These are phyloP conservation scores for Epichloe aotearoae DNA, from an alignment of 2,329 filamentous ascomycete species.

Conservation along the genomic window DNA sequence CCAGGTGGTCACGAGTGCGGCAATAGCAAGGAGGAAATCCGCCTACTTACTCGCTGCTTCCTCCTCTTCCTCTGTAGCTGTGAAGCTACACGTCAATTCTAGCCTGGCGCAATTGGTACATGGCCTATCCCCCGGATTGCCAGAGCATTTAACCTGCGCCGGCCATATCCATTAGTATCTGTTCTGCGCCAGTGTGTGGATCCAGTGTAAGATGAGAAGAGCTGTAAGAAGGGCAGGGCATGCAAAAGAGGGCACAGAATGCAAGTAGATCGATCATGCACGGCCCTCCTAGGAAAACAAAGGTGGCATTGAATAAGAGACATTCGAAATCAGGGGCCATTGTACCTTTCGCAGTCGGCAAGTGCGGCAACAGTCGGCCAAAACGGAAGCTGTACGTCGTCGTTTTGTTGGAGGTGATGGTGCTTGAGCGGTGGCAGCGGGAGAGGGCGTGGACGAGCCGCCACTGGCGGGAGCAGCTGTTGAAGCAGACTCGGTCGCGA, in stretches of 20 bases:
- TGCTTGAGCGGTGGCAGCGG: slow-evolving; percentile 7
- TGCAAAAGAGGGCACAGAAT: too few species aligned
- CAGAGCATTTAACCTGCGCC: slow-evolving; percentile 28
- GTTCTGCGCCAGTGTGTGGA: neutral
- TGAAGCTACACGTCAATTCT: slow-evolving; percentile 24
- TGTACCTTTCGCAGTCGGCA: slow-evolving; percentile 25
- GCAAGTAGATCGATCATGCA: too few species aligned
- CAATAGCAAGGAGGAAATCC: neutral
- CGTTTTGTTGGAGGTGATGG: slow-evolving; percentile 17
- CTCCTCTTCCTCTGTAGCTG: slow-evolving; percentile 9
- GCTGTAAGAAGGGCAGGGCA: too few species aligned
- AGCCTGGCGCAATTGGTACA: slow-evolving; percentile 26
- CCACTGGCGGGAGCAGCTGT: neutral
- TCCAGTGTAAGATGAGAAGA: too few species aligned
- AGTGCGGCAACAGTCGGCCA: slow-evolving; percentile 23
- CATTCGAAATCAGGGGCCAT: neutral
- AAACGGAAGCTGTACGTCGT: slow-evolving; percentile 15
- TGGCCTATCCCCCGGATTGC: slow-evolving; percentile 20
- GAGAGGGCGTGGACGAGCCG: neutral
- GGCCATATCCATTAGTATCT: neutral
- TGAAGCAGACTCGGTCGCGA: neutral
- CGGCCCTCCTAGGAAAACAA: neutral
- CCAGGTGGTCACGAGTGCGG: neutral
- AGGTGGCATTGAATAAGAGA: neutral
- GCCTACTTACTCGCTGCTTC: slow-evolving; percentile 11